A percentile compares a stretch with the other conserved stretches of the same genome.
phyloP scores from a whole-genome alignment of 257 asterid genomes.

The Perilla frutescens region DNA sequence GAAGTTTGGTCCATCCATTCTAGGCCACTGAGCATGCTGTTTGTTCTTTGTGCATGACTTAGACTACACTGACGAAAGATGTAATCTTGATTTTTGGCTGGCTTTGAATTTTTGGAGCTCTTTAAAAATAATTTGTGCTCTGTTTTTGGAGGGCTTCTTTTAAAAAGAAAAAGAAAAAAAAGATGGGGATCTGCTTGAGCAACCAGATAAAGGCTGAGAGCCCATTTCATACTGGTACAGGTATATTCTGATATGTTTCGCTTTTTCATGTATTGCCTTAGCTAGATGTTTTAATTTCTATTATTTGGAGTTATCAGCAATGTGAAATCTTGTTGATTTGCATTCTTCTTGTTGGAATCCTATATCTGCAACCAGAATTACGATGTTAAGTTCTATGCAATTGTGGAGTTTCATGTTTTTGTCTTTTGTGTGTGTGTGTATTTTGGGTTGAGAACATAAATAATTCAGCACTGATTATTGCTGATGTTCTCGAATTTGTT shows the following conservation, averaged over 20 bases:
- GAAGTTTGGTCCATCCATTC: neutral
- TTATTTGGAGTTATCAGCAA: neutral
- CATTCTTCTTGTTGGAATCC: neutral
- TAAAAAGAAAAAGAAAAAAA: neutral
- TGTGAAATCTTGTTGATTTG: neutral
- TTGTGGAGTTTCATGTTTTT: neutral
- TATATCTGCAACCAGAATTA: too few species aligned
- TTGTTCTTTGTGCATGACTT: conserved; percentile 30
- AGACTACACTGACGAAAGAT: neutral
- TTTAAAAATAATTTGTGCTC: conserved; percentile 19
- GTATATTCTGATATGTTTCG: conserved; percentile 27
- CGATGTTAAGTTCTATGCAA: neutral
- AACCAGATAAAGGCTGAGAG: conserved; percentile 83
- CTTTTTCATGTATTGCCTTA: conserved; percentile 4
- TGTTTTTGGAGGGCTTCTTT: conserved; percentile 30
- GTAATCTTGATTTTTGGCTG: conserved; percentile 44
- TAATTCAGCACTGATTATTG: neutral
- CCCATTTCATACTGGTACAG: conserved; percentile 59
- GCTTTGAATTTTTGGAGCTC: conserved; percentile 31
- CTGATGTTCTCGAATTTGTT: conserved; percentile 19
- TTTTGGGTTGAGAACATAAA: neutral
- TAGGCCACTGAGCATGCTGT: neutral
- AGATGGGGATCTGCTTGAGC: conserved; percentile 90
- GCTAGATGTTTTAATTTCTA: neutral
- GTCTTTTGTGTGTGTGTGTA: neutral